Conservation (phyloP, 2,329 filamentous ascomycete genomes). For the Apiospora arundinis region DNA sequence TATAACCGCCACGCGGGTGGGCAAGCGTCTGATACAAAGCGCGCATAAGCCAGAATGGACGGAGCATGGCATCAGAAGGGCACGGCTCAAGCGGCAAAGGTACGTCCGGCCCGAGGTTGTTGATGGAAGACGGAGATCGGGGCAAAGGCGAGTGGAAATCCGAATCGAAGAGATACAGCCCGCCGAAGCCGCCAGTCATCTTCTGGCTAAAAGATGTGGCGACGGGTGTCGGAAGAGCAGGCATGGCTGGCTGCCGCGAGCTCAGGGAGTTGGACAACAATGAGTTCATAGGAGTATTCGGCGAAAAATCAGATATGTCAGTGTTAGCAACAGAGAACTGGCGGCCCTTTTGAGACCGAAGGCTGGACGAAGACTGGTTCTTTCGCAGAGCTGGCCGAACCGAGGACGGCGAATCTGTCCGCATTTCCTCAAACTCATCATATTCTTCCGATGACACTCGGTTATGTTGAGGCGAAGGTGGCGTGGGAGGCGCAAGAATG, state of each 20-base stretch:
- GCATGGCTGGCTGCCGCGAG: constrained; percentile 60
- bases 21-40: constrained; percentile 90
- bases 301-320: constrained; percentile 70
- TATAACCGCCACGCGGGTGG: constrained; percentile 88
- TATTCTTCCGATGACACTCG: constrained; percentile 38
- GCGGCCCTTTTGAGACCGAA: constrained; percentile 75
- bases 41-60: constrained; percentile 98
- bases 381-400: constrained; percentile 62
- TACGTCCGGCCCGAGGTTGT: constrained; percentile 65
- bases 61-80: constrained; percentile 84
- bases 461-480: constrained; percentile 39
- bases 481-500: constrained; percentile 27
- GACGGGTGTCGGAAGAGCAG: constrained; percentile 72
- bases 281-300: constrained; percentile 75
- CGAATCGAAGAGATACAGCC: constrained; percentile 83
- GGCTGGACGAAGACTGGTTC: constrained; percentile 73
- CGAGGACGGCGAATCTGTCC: constrained; percentile 60
- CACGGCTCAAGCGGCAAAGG: constrained; percentile 89
- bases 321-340: constrained; percentile 67
- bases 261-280: constrained; percentile 59
- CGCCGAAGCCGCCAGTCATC: constrained; percentile 64
- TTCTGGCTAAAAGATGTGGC: constrained; percentile 66
- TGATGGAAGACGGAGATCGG: constrained; percentile 68
- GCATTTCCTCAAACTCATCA: constrained; percentile 47
- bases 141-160: constrained; percentile 72